These are phyloP conservation scores for Wolfiporia cocos DNA, from an alignment of 1,284 basidiomycete genomes.

Conservation along the genomic window DNA sequence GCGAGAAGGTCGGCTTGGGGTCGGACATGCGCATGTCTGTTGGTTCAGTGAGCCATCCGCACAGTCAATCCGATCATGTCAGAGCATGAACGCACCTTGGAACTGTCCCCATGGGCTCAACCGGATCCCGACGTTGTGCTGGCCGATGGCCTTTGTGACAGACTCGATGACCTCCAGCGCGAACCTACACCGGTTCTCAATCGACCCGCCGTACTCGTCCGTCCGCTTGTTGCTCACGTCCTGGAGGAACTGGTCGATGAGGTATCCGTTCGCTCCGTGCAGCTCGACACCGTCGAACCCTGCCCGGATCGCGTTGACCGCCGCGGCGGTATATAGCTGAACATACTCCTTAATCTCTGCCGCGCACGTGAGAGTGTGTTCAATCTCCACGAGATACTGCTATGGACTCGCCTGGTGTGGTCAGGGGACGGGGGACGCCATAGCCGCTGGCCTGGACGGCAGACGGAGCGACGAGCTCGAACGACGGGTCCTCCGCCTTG, in stretches of 20 bases:
- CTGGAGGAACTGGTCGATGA: constrained; percentile 40
- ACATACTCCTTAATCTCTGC: constrained; percentile 40
- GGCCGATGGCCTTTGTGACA: constrained; percentile 32
- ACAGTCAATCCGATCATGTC: background rate
- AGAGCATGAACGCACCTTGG: constrained; percentile 25
- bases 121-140: constrained; percentile 40
- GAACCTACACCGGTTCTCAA: constrained; percentile 50
- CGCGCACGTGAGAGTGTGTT: too few species aligned
- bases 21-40: constrained; percentile 32
- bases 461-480: constrained; percentile 32
- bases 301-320: constrained; percentile 35
- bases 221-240: constrained; percentile 44
- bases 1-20: constrained; percentile 28
- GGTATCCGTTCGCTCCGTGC: constrained; percentile 31
- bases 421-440: constrained; percentile 31
- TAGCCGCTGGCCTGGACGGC: constrained; percentile 34
- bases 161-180: constrained; percentile 42
- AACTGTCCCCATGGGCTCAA: constrained; percentile 45
- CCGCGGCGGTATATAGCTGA: constrained; percentile 29
- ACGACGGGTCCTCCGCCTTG: constrained; percentile 11
- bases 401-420: constrained; percentile 20
- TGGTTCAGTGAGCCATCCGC: background rate
- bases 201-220: constrained; percentile 53
- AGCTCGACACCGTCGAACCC: constrained; percentile 41
- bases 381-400: too few species aligned